Evolutionary conservation across 495 filamentous ascomycete species (phyloP), one percentile per base, ranked within the genome.

Genomic region (Chaetomium fimeti): DNA sequence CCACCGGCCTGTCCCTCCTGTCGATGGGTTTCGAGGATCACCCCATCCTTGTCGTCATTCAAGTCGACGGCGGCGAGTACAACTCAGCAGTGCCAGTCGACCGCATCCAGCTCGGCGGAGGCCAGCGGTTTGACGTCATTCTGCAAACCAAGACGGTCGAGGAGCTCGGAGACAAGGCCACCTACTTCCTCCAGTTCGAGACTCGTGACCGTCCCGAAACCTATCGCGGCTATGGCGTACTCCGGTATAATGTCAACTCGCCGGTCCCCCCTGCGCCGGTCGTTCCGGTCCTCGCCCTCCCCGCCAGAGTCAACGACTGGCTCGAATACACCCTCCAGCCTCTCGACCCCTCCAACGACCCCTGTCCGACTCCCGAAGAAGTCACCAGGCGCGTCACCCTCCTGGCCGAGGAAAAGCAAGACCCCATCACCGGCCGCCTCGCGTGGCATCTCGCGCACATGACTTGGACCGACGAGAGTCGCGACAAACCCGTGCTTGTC

Each of bases 131-230:
- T 67, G 80, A 81, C 64, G 71, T 83, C 15, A 71, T 87, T 25
- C 72, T 87, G 12, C 74, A 68, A 13, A 74, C 84, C 5, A 81
- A 81, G 62, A 74, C 73, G 5, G 57, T 62, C 27, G 72, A 76
- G 0, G 76, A 81, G 48, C 77, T 86, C 25, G 64, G 71, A 6
- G 77, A 78, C 42, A 80, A 77, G 62, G 57, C 67, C 5, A 71
- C 78, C n/a, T 87, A 81, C 60, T 84, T 76, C 68, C 74, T 88
- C 51, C 83, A 85, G 65, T 75, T 83, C 40, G 82, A 85, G 57
- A 82, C 81, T 3, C 75, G 78, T 0, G 80, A 81, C 28, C 79
- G 82, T 5, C 79, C 79, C 0, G 61, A 71, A 11, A 65, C 74
- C 4, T 76, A 78, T 48, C 74, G 74, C n/a, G 79, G 77, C 20